Evolutionary conservation across 164 flowering plant genomes (phyloP), one percentile per base, ranked within the genome.

Genomic region (Litsea cubeba): DNA sequence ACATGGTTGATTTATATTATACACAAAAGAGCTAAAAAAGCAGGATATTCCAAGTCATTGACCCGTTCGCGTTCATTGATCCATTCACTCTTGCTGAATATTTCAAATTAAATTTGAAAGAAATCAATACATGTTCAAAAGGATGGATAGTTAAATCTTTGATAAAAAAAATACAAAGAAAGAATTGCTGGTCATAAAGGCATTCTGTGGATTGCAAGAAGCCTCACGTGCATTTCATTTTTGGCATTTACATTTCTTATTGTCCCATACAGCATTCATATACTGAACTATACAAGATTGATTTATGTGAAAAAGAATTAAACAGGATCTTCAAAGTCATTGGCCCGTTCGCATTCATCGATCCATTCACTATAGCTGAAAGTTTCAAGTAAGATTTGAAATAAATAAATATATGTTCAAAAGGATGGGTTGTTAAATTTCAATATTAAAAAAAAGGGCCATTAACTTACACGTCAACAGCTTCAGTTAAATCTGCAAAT

Each of bases 351-450:
- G 40, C 74, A 76, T 51, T 76, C 78, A 15, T 76, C 78, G 15
- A 76, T 54, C 78, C 78, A 76, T 40, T 76, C 78, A 24, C 74
- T 76, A 28, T 64, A 76, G 8, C 76, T 74, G 71, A 54, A 5
- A 26, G 12, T 26, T 3, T 73, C 18, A n/a, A 35, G 65, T 66
- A 12, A 51, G 28, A n/a, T 2, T 49, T 22, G 50, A 15, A 28
- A 23, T 14, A 18, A 54, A 17, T 54, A 3, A 22, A n/a, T 14
- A 54, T 15, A 35, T 54, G n/a, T 40, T 40, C 28, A 3, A 25
- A 18, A 17, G 40, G 23, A 26, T 5, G 40, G 35, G 60, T 30
- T 18, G 24, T 12, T 25, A 26, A 25, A 35, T 22, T 62, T 8
- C 1, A 23, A 63, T 11, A 12, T 22, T 17, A 10, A 63, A 54